Percentiles rank a stretch among this genome's conserved stretches.
Conservation (phyloP, 768 basidiomycete species). For the Termitomyces sp. region DNA sequence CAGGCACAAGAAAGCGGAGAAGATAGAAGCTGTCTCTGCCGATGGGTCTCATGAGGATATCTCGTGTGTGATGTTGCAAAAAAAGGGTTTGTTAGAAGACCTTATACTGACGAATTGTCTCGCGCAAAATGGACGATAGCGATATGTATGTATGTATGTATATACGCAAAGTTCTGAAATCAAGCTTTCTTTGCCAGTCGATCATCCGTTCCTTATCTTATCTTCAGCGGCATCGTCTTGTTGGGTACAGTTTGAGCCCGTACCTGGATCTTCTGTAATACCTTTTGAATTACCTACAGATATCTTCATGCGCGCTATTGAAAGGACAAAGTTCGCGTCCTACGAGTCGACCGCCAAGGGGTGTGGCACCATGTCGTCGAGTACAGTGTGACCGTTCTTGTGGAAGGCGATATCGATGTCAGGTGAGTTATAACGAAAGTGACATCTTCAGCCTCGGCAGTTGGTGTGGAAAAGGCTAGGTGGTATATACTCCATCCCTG, state of each 20-base stretch:
- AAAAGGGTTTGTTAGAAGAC: background rate
- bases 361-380: slow-evolving; percentile 72
- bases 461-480: too few species aligned
- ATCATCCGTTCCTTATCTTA: background rate
- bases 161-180: too few species aligned
- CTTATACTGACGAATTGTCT: background rate
- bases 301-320: slow-evolving; percentile 59
- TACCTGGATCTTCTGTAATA: background rate
- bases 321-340: slow-evolving; percentile 84
- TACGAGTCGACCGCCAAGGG: slow-evolving; percentile 72
- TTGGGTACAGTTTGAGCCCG: background rate
- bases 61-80: background rate
- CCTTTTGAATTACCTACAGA: background rate
- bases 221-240: background rate
- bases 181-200: too few species aligned
- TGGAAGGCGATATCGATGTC: slow-evolving; percentile 79
- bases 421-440: slow-evolving; percentile 39
- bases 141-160: too few species aligned
- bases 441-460: background rate
- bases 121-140: too few species aligned
- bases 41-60: background rate
- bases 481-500: background rate
- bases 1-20: background rate
- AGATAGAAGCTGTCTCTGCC: background rate
- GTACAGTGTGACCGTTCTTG: slow-evolving; percentile 72